Evolutionary conservation across 805 yeast genomes (phyloP).

Genomic region (Kodamaea restingae): DNA sequence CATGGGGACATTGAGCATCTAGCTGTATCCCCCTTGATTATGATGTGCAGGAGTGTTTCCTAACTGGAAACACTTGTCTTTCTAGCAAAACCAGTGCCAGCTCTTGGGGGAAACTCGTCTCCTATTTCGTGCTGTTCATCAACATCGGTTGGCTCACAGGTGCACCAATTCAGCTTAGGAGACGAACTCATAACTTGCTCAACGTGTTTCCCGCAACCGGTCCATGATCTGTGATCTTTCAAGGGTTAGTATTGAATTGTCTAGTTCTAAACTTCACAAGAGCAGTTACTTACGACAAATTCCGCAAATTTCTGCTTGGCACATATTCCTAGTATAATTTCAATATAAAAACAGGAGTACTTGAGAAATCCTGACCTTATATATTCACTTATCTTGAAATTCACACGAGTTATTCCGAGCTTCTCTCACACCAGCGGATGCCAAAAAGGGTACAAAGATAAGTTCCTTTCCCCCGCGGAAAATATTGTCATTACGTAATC

Average conservation of each 20-base stretch:
- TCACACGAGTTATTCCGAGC: conserved; percentile 1
- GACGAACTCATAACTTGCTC: conserved; percentile 52
- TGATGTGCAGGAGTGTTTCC: not conserved
- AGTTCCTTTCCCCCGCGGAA: conserved; percentile 3
- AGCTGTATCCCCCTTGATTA: too few species aligned
- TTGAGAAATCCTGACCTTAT: not conserved
- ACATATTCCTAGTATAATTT: conserved; percentile 19
- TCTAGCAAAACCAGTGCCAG: conserved; percentile 56
- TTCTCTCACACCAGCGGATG: conserved; percentile 2
- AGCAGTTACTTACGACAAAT: conserved; percentile 25
- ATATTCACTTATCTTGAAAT: conserved; percentile 6
- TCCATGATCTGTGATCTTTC: conserved; percentile 52
- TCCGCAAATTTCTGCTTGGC: conserved; percentile 35
- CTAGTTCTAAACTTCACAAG: not conserved
- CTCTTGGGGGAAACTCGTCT: conserved; percentile 49
- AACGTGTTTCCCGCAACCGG: conserved; percentile 60
- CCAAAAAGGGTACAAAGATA: conserved; percentile 2
- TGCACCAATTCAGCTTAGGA: conserved; percentile 48
- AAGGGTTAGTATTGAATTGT: conserved; percentile 6
- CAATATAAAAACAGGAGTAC: not conserved
- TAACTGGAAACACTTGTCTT: conserved; percentile 8
- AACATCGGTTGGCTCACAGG: conserved; percentile 46
- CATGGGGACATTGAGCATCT: not conserved
- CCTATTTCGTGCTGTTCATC: conserved; percentile 24
- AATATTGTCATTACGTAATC: not conserved